Evolutionary conservation across 2,329 filamentous ascomycete genomes (phyloP), one percentile per base, ranked within the genome.

Genomic region (Calycina herbarum): DNA sequence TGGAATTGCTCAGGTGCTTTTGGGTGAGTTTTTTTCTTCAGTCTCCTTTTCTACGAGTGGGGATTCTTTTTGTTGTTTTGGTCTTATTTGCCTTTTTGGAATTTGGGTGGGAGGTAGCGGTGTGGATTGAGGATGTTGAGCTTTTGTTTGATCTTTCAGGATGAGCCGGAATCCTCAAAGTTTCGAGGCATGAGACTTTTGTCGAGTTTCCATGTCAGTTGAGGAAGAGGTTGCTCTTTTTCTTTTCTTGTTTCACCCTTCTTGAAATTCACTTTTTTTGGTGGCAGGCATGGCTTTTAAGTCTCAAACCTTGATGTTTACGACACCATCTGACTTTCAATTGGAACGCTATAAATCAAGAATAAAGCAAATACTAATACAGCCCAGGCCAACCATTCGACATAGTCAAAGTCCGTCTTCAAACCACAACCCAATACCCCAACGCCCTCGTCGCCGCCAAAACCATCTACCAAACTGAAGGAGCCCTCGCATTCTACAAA

Each of bases 391-490:
- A 90, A 78, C 87, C 87, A 66, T 89, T 89, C 77, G 94, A 97
- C 83, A 98, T 97, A 70, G 90, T 99, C 82, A 99, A 99, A 82
- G 95, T 99, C 74, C 92, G 95, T 64, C 85, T 99, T 59, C 95
- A 99, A 79, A 99, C 95, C 17, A 91, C 90, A 63, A 88, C 85
- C 27, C 86, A 92, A 72, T 96, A 97, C 83, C 84, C 86, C 62
- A 89, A 87, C 70, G 95, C 95, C 62, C 79, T 96, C 58, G 85
- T 92, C 73, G 92, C 92, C 71, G 95, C 94, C 7, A 85, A 85
- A 61, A 87, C 90, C 69, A 98, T 99, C 81, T 92, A 92, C 80
- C 88, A 87, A 74, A 89, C 92, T 75, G 95, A 99, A 79, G 95
- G 95, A 1, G 84, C 93, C 2, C 81, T 91, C 13, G 95, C 95